These are phyloP conservation scores for Alternaria postmessia DNA, from an alignment of 2,329 filamentous ascomycete species.

Conservation along the genomic window DNA sequence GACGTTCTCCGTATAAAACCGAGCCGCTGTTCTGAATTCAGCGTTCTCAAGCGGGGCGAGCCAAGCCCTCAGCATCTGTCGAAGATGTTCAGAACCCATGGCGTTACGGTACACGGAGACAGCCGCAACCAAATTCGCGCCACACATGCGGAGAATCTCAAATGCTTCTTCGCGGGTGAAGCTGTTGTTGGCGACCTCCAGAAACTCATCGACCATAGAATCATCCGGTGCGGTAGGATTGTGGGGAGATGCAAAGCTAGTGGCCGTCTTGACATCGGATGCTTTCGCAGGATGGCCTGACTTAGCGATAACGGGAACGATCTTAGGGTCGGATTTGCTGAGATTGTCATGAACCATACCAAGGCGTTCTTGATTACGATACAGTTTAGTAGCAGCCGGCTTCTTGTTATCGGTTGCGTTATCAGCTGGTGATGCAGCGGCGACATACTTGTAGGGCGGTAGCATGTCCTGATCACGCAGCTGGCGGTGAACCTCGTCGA, in stretches of 20 bases:
- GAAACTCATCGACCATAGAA: not conserved
- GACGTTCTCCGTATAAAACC: not conserved
- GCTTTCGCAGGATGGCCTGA: not conserved
- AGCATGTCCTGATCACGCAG: not conserved
- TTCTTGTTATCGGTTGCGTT: not conserved
- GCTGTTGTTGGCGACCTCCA: not conserved
- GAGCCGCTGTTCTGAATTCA: not conserved
- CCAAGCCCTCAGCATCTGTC: conserved; percentile 3
- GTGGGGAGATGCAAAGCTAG: not conserved
- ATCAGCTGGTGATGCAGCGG: not conserved
- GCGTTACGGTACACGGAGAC: conserved; percentile 2
- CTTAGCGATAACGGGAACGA: not conserved
- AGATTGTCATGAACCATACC: not conserved
- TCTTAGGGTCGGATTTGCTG: not conserved
- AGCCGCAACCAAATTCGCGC: conserved; percentile 2
- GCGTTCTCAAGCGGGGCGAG: not conserved
- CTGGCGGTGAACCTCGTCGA: not conserved
- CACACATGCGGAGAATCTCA: conserved; percentile 3
- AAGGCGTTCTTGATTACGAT: not conserved
- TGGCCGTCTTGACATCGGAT: not conserved
- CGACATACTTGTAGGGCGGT: not conserved
- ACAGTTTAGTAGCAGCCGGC: not conserved
- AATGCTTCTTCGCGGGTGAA: conserved; percentile 1
- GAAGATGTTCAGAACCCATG: not conserved
- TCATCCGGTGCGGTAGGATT: not conserved